Conservation (phyloP, 306 rosid species). For the Lathyrus oleraceus region DNA sequence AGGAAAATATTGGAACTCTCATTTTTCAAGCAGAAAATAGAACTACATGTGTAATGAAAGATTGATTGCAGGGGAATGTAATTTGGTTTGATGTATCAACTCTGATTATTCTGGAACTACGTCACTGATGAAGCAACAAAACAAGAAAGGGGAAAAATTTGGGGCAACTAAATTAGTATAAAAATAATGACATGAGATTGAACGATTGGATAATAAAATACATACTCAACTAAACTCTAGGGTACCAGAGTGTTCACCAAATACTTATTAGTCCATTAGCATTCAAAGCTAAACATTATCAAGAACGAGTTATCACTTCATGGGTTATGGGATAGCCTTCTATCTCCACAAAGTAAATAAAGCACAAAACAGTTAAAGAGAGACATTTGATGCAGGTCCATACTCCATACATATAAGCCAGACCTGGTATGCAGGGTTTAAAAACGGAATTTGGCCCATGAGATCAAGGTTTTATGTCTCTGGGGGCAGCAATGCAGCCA, state of each 20-base stretch:
- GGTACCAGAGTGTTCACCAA: too few relatives aligned
- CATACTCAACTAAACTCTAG: too few relatives aligned
- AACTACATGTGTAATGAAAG: background rate
- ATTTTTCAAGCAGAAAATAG: background rate
- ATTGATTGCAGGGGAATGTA: background rate
- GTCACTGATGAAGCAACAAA: constrained; percentile 38
- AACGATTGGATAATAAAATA: too few relatives aligned
- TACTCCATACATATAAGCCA: constrained; percentile 48
- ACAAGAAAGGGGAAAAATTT: constrained; percentile 34
- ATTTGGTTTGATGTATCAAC: constrained; percentile 40
- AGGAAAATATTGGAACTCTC: background rate
- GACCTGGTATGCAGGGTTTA: constrained; percentile 9
- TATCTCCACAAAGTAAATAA: constrained; percentile 34
- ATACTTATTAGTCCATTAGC: constrained; percentile 59
- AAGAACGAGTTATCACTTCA: constrained; percentile 28
- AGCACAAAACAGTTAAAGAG: constrained; percentile 51
- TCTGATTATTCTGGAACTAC: constrained; percentile 50
- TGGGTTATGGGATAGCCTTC: background rate
- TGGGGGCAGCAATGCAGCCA: background rate
- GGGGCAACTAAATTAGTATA: too few relatives aligned
- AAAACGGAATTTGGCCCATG: background rate
- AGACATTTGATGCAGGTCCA: constrained; percentile 51
- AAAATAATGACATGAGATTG: too few relatives aligned
- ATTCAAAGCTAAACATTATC: constrained; percentile 64
- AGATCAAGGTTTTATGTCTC: background rate